Base-by-base conservation (phyloP, 495 filamentous ascomycete genomes). In the Aspergillus hancockii region DNA sequence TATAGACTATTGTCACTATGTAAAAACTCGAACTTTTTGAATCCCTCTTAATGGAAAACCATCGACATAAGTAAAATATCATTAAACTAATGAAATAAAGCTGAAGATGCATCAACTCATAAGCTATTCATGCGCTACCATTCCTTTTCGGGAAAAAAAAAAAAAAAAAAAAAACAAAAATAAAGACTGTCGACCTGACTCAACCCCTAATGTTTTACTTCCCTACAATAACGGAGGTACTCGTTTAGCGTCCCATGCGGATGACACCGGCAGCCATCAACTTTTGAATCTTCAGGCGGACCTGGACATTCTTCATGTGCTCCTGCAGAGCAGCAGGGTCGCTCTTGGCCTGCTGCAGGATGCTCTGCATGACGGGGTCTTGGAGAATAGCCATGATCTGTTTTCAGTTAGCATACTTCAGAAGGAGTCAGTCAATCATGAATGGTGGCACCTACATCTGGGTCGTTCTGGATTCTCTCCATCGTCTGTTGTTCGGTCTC, bases 401-500 rank as follows among this genome's bases (percentile, higher is more conserved):
- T 16, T 18, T 13, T 46, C 1, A 13, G 66, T 82, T 74, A 84
- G 77, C 45, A 65, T 55, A 58, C 8, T n/a, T 28, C 30, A 51
- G 8, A 12, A 49, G n/a, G n/a, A n/a, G n/a, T n/a, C 16, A 23
- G 4, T 30, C 1, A 40, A 30, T n/a, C n/a, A 31, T 32, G 28
- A n/a, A 9, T 10, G 36, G 23, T 31, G 19, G n/a, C 43, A 58
- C 88, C 78, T 75, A 95, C 91, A 79, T 97, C 93, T 5, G 94
- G 94, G 71, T 98, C 95, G 56, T 87, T 88, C 79, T 90, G 87
- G 67, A 98, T 88, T 45, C 94, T 81, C 79, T 92, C 92, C 78
- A 90, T 88, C 0, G 94, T 97, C 83, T 98, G 88, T 73, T 97
- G 89, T 78, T 98, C 95, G 0, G 91, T 96, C 83, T 98, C 94